Evolutionary conservation across 305 asterid genomes (phyloP).

Genomic region (Solanum chacoense): DNA sequence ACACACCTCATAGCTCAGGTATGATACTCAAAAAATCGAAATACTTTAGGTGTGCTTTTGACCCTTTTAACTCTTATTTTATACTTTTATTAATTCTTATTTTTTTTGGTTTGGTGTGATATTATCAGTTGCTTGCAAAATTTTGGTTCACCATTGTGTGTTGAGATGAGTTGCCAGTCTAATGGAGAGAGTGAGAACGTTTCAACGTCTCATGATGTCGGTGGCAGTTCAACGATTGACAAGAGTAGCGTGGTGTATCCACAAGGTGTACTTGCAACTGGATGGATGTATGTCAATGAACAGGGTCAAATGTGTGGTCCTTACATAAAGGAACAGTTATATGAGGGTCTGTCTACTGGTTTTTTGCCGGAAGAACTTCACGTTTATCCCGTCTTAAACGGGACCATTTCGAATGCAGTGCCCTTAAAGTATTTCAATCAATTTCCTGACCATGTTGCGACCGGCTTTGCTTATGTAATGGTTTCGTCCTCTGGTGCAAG

Average conservation of each 20-base stretch:
- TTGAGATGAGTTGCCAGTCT: conserved; percentile 38
- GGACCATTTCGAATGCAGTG: conserved; percentile 47
- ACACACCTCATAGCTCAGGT: neutral
- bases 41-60: neutral
- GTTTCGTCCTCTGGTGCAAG: conserved; percentile 13
- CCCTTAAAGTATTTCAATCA: conserved; percentile 68
- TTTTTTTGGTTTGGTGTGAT: neutral
- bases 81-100: neutral
- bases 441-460: conserved; percentile 71
- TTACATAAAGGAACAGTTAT: conserved; percentile 71
- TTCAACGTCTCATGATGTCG: conserved; percentile 18
- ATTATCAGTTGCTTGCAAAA: conserved; percentile 10
- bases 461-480: conserved; percentile 62
- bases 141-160: conserved; percentile 12
- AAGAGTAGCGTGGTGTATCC: conserved; percentile 14
- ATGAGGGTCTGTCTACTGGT: conserved; percentile 71
- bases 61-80: neutral
- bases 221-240: conserved; percentile 19
- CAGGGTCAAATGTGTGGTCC: conserved; percentile 91
- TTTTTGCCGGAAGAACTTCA: conserved; percentile 73
- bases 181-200: conserved; percentile 24
- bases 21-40: neutral
- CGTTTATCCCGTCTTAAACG: conserved; percentile 72
- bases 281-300: conserved; percentile 95
- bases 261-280: conserved; percentile 34